Evolutionary conservation across 2,329 filamentous ascomycete genomes (phyloP).

Genomic region (Pseudogymnoascus sp.): DNA sequence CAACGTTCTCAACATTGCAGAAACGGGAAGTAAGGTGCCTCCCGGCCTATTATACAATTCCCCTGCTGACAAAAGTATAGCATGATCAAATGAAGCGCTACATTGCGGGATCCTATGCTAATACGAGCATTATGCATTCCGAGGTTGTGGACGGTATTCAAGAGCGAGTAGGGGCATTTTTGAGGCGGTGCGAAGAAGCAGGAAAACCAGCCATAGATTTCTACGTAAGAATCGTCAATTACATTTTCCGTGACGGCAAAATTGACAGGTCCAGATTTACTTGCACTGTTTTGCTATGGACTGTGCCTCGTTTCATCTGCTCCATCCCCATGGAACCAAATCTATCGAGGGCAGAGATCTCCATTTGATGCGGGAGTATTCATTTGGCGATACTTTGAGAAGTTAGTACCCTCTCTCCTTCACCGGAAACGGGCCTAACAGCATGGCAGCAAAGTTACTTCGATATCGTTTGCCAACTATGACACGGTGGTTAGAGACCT

Average conservation of each 20-base stretch:
- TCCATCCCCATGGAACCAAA: constrained; percentile 55
- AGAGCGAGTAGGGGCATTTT: constrained; percentile 46
- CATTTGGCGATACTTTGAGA: constrained; percentile 58
- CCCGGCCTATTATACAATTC: neutral
- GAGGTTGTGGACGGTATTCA: constrained; percentile 48
- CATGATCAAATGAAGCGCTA: constrained; percentile 55
- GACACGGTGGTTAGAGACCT: constrained; percentile 23
- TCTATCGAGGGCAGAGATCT: constrained; percentile 52
- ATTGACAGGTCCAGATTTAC: constrained; percentile 14
- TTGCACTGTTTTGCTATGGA: constrained; percentile 62
- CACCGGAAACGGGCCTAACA: neutral
- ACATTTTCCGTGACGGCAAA: neutral
- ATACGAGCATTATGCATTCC: constrained; percentile 54
- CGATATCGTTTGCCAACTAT: constrained; percentile 26
- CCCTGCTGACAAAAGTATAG: constrained; percentile 27
- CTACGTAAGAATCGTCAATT: constrained; percentile 40
- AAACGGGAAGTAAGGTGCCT: constrained; percentile 19
- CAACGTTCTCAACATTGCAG: constrained; percentile 31
- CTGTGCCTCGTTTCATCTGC: constrained; percentile 60
- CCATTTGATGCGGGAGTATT: constrained; percentile 59
- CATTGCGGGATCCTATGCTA: constrained; percentile 59
- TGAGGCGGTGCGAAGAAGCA: constrained; percentile 42
- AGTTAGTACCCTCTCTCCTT: constrained; percentile 36
- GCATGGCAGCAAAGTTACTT: neutral
- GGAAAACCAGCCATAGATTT: constrained; percentile 44